phyloP scores from a whole-genome alignment of 371 early-diverging fungal genomes.

The Actinomortierella ambigua region DNA sequence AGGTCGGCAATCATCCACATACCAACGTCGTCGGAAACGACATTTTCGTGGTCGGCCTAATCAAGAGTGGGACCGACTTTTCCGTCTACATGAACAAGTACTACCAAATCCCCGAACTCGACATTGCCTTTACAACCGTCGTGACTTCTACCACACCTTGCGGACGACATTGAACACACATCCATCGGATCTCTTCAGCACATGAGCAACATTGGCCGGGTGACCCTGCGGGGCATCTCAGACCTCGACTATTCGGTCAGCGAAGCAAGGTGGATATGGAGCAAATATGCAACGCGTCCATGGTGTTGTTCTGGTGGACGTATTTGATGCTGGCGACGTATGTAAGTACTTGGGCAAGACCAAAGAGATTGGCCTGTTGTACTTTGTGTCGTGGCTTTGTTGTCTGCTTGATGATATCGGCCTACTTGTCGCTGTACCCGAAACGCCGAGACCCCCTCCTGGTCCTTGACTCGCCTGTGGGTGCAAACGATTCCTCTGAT shows the following conservation, averaged over 20 bases:
- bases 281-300: conserved; percentile 37
- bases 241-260: conserved; percentile 48
- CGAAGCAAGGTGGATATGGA: conserved; percentile 49
- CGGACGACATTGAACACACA: conserved; percentile 62
- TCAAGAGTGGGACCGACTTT: conserved; percentile 78
- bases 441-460: conserved; percentile 28
- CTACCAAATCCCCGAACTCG: conserved; percentile 71
- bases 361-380: conserved; percentile 48
- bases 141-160: conserved; percentile 76
- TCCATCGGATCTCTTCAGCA: conserved; percentile 61
- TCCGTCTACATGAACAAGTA: conserved; percentile 54
- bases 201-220: conserved; percentile 65
- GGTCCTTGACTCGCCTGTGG: conserved; percentile 49
- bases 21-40: conserved; percentile 71
- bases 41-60: conserved; percentile 62
- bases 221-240: conserved; percentile 48
- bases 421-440: conserved; percentile 43
- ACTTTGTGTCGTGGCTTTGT: conserved; percentile 52
- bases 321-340: conserved; percentile 39
- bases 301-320: conserved; percentile 58
- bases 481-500: conserved; percentile 51
- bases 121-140: conserved; percentile 72
- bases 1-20: conserved; percentile 53
- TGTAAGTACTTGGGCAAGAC: conserved; percentile 36
- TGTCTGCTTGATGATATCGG: conserved; percentile 46